phyloP scores from a whole-genome alignment of 1,139 yeast species.

The Candida frijolesensis region DNA sequence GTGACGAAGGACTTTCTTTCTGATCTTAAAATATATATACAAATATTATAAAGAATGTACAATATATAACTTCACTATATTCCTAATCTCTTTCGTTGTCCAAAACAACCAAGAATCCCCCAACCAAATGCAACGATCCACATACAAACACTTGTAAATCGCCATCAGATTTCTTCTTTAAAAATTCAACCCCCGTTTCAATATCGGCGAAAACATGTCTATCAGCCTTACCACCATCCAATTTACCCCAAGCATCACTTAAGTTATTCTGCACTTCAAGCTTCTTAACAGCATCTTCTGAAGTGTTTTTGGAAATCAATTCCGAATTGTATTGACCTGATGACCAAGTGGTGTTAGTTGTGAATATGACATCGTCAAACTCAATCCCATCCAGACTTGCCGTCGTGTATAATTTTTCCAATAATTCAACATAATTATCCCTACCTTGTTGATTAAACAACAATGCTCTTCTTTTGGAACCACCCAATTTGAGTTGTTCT shows the following conservation, averaged over 20 bases:
- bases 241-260: constrained; percentile 65
- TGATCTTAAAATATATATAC: constrained; percentile 3
- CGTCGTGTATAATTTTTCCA: constrained; percentile 52
- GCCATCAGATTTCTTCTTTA: constrained; percentile 36
- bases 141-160: constrained; percentile 80
- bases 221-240: constrained; percentile 40
- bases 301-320: constrained; percentile 80
- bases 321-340: constrained; percentile 81
- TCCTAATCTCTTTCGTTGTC: constrained; percentile 47
- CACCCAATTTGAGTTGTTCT: constrained; percentile 18
- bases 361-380: constrained; percentile 79
- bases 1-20: background rate
- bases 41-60: background rate
- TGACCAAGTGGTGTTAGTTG: constrained; percentile 92
- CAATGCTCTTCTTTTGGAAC: constrained; percentile 42
- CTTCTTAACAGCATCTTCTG: constrained; percentile 73
- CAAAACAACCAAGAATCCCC: constrained; percentile 86
- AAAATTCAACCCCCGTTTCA: constrained; percentile 67
- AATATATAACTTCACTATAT: background rate
- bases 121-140: constrained; percentile 92
- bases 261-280: constrained; percentile 80
- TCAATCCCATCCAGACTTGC: constrained; percentile 26
- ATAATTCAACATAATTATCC: constrained; percentile 68
- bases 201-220: constrained; percentile 67
- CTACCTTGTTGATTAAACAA: constrained; percentile 94